Conservation (phyloP, 306 rosid species). For the Rosa chinensis region DNA sequence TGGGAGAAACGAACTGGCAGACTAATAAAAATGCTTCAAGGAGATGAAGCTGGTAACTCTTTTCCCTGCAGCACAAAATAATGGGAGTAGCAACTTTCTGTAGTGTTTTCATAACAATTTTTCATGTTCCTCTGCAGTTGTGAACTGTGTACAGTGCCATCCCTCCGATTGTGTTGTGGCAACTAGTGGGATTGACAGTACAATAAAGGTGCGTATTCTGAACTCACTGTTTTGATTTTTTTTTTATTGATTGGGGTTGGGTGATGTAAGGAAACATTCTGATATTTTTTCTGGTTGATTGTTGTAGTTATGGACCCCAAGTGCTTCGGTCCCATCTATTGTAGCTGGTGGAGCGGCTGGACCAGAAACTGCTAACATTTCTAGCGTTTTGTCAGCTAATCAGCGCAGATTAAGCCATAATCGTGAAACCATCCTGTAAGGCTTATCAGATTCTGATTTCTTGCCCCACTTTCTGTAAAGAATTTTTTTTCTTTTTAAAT, state of each 20-base stretch:
- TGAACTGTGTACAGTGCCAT: constrained; percentile 90
- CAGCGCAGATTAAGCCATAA: constrained; percentile 66
- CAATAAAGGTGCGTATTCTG: constrained; percentile 78
- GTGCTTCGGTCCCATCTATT: constrained; percentile 66
- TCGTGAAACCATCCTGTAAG: constrained; percentile 79
- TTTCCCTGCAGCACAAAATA: not conserved
- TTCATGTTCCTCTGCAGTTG: constrained; percentile 54
- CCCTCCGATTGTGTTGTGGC: constrained; percentile 92
- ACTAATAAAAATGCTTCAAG: constrained; percentile 78
- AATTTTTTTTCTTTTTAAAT: too few relatives aligned
- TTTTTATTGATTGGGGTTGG: constrained; percentile 2
- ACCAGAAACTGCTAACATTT: constrained; percentile 69
- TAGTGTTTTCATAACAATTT: constrained; percentile 11
- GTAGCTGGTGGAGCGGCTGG: constrained; percentile 77
- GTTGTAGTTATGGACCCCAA: constrained; percentile 85
- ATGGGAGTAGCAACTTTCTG: constrained; percentile 3
- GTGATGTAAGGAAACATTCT: constrained; percentile 25
- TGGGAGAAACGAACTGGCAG: constrained; percentile 97
- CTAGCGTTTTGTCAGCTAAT: constrained; percentile 68
- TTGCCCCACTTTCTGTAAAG: not conserved
- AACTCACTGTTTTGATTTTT: not conserved
- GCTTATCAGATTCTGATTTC: constrained; percentile 20
- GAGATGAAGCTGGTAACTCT: constrained; percentile 79
- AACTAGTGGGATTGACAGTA: constrained; percentile 90
- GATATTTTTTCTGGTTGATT: constrained; percentile 32